phyloP scores from a whole-genome alignment of 495 filamentous ascomycete species.

The Apiosordaria backusii region DNA sequence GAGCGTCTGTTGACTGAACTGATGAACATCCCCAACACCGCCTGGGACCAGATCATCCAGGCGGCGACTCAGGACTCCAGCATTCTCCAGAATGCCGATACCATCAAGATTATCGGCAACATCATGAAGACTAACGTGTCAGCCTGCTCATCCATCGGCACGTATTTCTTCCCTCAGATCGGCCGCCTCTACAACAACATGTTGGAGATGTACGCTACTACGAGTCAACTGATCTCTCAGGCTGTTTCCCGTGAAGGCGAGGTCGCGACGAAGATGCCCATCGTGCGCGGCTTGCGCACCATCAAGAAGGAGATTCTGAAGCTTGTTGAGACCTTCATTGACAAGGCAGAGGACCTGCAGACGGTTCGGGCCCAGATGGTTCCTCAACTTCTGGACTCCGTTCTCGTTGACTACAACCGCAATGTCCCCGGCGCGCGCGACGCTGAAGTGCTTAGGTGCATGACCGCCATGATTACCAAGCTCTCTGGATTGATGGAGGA shows the following conservation, averaged over 20 bases:
- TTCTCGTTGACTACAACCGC: slow-evolving; percentile 91
- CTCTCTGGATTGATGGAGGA: slow-evolving; percentile 87
- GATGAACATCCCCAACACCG: slow-evolving; percentile 88
- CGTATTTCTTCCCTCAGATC: slow-evolving; percentile 99
- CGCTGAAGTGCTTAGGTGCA: slow-evolving; percentile 93
- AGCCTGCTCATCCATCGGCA: slow-evolving; percentile 90
- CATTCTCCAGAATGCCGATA: slow-evolving; percentile 84
- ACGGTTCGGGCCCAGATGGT: slow-evolving; percentile 91
- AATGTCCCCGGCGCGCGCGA: slow-evolving; percentile 96
- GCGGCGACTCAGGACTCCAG: slow-evolving; percentile 75
- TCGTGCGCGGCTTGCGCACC: slow-evolving; percentile 88
- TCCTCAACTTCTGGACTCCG: slow-evolving; percentile 92
- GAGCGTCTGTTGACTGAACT: slow-evolving; percentile 87
- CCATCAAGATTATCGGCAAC: slow-evolving; percentile 96
- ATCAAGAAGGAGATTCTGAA: slow-evolving; percentile 99
- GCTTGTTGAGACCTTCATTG: slow-evolving; percentile 94
- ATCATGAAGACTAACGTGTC: slow-evolving; percentile 99
- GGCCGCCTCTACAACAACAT: slow-evolving; percentile 97
- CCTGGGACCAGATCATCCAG: slow-evolving; percentile 92
- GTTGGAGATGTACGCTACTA: slow-evolving; percentile 96
- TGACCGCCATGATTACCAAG: slow-evolving; percentile 95
- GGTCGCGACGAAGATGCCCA: slow-evolving; percentile 96
- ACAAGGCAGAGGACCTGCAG: slow-evolving; percentile 93
- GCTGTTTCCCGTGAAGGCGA: slow-evolving; percentile 80
- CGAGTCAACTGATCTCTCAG: slow-evolving; percentile 92